Evolutionary conservation across 345 rosid species (phyloP), one percentile per base, ranked within the genome.

Genomic region (Draba incana): DNA sequence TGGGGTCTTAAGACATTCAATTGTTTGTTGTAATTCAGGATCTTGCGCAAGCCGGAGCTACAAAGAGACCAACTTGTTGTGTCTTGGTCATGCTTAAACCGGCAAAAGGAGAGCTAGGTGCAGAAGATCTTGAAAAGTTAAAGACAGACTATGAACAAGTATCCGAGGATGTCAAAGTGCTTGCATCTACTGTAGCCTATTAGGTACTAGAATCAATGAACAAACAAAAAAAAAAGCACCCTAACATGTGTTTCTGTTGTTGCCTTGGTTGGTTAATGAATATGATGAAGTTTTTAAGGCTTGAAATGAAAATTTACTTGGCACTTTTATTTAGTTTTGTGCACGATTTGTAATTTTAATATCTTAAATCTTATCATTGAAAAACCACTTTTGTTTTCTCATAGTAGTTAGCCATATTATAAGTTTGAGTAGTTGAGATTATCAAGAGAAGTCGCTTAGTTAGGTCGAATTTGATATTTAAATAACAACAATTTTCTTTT

Each of bases 11-110:
- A 58, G 9, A 14, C 2, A 1, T 16, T 63, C 0, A 5, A 0
- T 23, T 55, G 44, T 1, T 25, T 68, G 30, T 8, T 11, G 13
- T 5, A 13, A 58, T 71, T 20, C 83, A 94, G 99, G 99, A 94
- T 74, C 95, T 94, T 77, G 97, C 96, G 0, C 87, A 84, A 59
- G 99, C 99, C 0, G 96, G 97, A 3, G 84, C 86, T 11, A 91
- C 99, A 25, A 94, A 91, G 81, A 77, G 99, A 67, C 99, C 99
- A 3, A 94, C 97, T 10, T 94, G 99, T 64, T 94, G 99, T 52
- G 91, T 93, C 20, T 86, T 90, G 76, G 96, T 93, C 27, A 71
- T 81, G 78, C 83, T 88, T 25, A 88, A 90, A 77, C 97, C 98
- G 0, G 64, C 75, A 0, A 94, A 94, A 81, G 99, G 95, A 6